Evolutionary conservation across 2,329 filamentous ascomycete species (phyloP).

Genomic region (Thelonectria olida): DNA sequence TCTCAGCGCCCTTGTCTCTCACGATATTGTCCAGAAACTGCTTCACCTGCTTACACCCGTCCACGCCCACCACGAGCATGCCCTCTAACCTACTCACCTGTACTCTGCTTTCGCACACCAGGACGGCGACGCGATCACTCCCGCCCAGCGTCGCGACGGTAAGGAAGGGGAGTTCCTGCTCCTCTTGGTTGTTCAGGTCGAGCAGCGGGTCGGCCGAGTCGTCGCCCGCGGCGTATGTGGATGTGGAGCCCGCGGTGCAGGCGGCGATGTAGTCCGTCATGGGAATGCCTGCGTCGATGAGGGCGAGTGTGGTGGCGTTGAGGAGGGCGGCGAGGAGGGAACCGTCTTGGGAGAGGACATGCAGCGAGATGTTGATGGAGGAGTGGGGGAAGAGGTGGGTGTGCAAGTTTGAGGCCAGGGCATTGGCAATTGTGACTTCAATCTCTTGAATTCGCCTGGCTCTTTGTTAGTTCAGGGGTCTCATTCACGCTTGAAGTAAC

Average conservation of each 20-base stretch:
- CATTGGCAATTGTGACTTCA: conserved; percentile 78
- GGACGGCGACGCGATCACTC: conserved; percentile 78
- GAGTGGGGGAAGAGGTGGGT: conserved; percentile 90
- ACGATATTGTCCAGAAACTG: conserved; percentile 84
- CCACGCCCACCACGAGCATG: conserved; percentile 91
- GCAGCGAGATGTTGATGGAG: conserved; percentile 83
- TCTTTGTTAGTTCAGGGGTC: background rate
- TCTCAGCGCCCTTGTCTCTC: conserved; percentile 71
- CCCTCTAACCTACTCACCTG: conserved; percentile 84
- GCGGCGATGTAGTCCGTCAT: conserved; percentile 93
- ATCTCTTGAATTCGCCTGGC: conserved; percentile 82
- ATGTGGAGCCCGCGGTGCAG: conserved; percentile 85
- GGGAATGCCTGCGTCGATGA: conserved; percentile 93
- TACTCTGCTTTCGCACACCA: conserved; percentile 90
- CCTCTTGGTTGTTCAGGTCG: conserved; percentile 81
- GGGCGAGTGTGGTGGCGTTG: conserved; percentile 89
- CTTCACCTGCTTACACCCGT: conserved; percentile 88
- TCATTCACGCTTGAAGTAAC: conserved; percentile 34
- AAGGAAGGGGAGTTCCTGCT: conserved; percentile 87
- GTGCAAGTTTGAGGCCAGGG: conserved; percentile 82
- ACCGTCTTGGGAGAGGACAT: conserved; percentile 90
- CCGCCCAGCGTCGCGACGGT: conserved; percentile 84
- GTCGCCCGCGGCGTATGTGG: conserved; percentile 70
- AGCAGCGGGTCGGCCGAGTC: conserved; percentile 79
- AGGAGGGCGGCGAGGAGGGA: conserved; percentile 88